Evolutionary conservation across 2,329 filamentous ascomycete species (phyloP), one percentile per base, ranked within the genome.

Genomic region (Cladosporium sp.): DNA sequence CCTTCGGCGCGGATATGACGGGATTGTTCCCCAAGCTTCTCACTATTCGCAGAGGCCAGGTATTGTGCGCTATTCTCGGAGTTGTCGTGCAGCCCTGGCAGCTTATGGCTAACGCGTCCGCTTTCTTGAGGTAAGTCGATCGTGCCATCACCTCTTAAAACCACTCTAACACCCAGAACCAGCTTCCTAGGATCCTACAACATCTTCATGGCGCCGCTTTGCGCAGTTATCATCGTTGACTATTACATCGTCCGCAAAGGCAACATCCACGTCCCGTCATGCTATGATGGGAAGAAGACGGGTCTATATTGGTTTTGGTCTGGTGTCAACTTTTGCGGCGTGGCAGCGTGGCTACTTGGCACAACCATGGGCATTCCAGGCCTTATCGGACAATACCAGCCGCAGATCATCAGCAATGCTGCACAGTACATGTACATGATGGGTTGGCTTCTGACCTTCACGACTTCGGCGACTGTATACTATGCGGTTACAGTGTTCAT

Each of bases 41-140:
- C 72, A 85, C 86, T 73, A 97, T 97, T 73, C 89, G 93, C 64
- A 90, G 93, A 12, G 93, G 93, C 64, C 91, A 92, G 14, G 96
- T 96, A 76, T 85, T 97, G 69, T 96, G 92, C 74, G 93, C 93
- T 0, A 77, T 84, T 1, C 82, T 96, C 64, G 92, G 92, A 65
- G 83, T 97, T 12, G 90, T 88, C 68, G 96, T 97, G 87, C 95
- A 92, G 76, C 93, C 93, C 0, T 95, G 90, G 87, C 91, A 91
- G 67, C 85, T 97, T 0, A 75, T 82, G 59, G 74, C 75, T 24
- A 78, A 74, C 1, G 80, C 80, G 2, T 68, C 72, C 6, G 75
- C 74, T 10, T 81, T 83, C 68, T n/a, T 64, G 18, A 64, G 61
- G 61, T 64, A 47, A 30, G 49, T 79, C 30, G 74, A 10, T 21